A percentile compares a stretch with the other conserved stretches of the same genome.
phyloP scores from a whole-genome alignment of 2,329 filamentous ascomycete genomes.

The Calonectria ilicicola region DNA sequence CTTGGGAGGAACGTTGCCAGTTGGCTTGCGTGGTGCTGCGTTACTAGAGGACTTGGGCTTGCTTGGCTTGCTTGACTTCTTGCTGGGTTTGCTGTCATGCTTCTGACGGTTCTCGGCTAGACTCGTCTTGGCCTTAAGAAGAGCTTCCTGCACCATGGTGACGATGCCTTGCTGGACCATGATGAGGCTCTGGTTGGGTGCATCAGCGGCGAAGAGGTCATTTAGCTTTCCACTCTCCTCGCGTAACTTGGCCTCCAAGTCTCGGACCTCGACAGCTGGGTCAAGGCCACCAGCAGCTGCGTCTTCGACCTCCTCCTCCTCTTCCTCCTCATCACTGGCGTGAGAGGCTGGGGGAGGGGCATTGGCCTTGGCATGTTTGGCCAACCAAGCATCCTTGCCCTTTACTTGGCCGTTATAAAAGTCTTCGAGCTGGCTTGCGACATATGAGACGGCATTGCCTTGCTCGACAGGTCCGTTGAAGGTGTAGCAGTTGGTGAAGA shows the following conservation, averaged over 20 bases:
- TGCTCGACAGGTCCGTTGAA: slow-evolving; percentile 76
- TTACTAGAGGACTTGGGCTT: slow-evolving; percentile 62
- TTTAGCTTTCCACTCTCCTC: slow-evolving; percentile 71
- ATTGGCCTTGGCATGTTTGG: slow-evolving; percentile 72
- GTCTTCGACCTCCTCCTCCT: slow-evolving; percentile 71
- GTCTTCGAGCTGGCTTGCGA: slow-evolving; percentile 79
- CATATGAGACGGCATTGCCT: slow-evolving; percentile 78
- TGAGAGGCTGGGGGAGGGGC: slow-evolving; percentile 71
- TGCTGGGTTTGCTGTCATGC: slow-evolving; percentile 67
- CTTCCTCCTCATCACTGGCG: slow-evolving; percentile 78
- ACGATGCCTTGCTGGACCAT: slow-evolving; percentile 72
- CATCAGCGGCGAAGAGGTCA: slow-evolving; percentile 62
- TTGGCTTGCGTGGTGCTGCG: slow-evolving; percentile 57
- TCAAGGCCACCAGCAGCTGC: slow-evolving; percentile 56
- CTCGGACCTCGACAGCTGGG: slow-evolving; percentile 60
- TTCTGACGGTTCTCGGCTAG: slow-evolving; percentile 63
- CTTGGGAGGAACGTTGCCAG: slow-evolving; percentile 49
- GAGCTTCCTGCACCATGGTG: slow-evolving; percentile 74
- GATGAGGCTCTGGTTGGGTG: slow-evolving; percentile 64
- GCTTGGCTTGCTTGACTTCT: slow-evolving; percentile 66
- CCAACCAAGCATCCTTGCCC: slow-evolving; percentile 85
- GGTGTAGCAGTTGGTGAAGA: slow-evolving; percentile 90
- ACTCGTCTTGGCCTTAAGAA: slow-evolving; percentile 78
- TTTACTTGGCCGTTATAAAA: slow-evolving; percentile 82
- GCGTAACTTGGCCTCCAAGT: slow-evolving; percentile 62